Base-by-base conservation (phyloP, 2,329 filamentous ascomycete species). In the Trichoderma atrobrunneum region DNA sequence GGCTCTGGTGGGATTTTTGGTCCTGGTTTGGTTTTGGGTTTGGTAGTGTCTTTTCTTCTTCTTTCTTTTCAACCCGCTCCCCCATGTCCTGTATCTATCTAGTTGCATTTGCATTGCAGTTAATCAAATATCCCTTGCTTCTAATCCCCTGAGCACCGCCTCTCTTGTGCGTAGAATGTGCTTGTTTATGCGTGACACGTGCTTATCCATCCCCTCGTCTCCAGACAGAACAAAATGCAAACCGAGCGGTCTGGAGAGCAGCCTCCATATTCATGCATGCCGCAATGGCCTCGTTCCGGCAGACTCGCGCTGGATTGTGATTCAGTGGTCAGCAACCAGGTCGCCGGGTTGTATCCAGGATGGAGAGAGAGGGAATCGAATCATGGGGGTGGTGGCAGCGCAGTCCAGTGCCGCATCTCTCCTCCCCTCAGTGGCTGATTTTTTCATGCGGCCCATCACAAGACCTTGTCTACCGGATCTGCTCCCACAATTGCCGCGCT, bases 81-180 rank as follows among this genome's bases (percentile, higher is more conserved):
- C 21, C 24, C 32, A 28, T 26, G 30, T 56, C 48, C 18, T 57
- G 39, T 63, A 28, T 48, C 16, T 65, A 26, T 43, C 34, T 28
- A 21, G 51, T 59, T 67, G 56, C 65, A 32, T 68, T n/a, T 68
- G 54, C 65, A 24, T 48, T 51, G 34, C 54, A 68, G 24, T 60
- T 48, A 60, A 60, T 68, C 56, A 60, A 14, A 24, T 36, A 68
- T 34, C 56, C 56, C 28, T 60, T 68, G 36, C 65, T 39, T 39
- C 21, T 1, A 28, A 34, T 68, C 26, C 36, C 32, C 28, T 32
- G 14, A 28, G 26, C 3, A 24, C 11, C 5, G n/a, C 30, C 26
- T 43, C 56, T 60, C 18, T 3, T 43, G 34, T 43, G 11, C 28
- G 18, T 24, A 26, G 14, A 32, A 5, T 34, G 18, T 26, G 34